A percentile compares a stretch with the other conserved stretches of the same genome.
phyloP scores from a whole-genome alignment of 305 asterid species.

The Fraxinus sp. region DNA sequence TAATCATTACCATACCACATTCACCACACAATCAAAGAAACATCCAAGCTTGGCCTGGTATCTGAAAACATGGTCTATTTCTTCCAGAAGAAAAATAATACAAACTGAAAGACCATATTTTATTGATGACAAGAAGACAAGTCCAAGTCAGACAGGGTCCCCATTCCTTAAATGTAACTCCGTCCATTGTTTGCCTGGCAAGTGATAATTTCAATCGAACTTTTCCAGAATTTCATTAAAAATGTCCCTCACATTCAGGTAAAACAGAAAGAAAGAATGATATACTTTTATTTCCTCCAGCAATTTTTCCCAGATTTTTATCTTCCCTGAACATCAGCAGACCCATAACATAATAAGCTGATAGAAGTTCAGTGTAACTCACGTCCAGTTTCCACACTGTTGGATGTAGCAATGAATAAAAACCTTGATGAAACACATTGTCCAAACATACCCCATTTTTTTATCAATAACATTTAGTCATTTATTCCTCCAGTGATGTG shows the following conservation, averaged over 20 bases:
- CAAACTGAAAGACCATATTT: neutral
- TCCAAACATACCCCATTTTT: conserved; percentile 7
- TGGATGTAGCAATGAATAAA: conserved; percentile 16
- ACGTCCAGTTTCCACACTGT: conserved; percentile 9
- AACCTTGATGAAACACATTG: conserved; percentile 13
- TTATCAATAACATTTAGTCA: neutral
- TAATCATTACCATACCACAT: neutral
- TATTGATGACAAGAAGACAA: conserved; percentile 14
- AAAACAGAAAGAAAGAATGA: neutral
- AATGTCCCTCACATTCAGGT: neutral
- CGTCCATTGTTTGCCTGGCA: neutral
- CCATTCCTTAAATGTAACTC: neutral
- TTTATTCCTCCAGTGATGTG: neutral
- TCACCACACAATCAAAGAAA: neutral
- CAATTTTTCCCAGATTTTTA: neutral
- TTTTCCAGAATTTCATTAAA: neutral
- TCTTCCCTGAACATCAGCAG: conserved; percentile 5
- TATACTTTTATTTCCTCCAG: conserved; percentile 4
- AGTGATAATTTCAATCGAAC: neutral
- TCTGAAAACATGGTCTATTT: neutral
- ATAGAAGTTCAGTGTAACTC: neutral
- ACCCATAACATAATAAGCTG: conserved; percentile 1
- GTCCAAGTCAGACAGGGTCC: conserved; percentile 6
- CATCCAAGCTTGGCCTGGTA: conserved; percentile 1
- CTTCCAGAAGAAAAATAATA: neutral